phyloP scores from a whole-genome alignment of 345 rosid species.

The Eutrema yunnanense region DNA sequence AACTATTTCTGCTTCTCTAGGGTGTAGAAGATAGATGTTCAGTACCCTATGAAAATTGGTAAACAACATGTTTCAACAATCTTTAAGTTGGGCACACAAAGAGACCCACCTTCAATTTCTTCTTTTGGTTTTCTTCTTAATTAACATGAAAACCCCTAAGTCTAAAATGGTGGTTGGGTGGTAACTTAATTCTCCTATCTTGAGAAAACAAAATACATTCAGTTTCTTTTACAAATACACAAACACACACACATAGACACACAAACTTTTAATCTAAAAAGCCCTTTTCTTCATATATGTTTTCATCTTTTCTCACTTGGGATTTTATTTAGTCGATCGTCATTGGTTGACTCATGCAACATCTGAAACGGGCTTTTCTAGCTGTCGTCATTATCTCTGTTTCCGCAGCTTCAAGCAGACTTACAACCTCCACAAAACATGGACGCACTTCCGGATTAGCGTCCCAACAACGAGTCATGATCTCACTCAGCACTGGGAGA shows the following conservation, averaged over 20 bases:
- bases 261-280: slow-evolving; percentile 24
- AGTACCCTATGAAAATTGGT: too few species aligned
- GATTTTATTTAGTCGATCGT: slow-evolving; percentile 30
- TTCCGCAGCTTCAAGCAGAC: slow-evolving; percentile 39
- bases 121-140: background rate
- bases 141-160: slow-evolving; percentile 4
- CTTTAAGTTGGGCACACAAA: too few species aligned
- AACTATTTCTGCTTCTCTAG: too few species aligned
- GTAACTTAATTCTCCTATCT: slow-evolving; percentile 19
- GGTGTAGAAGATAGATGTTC: too few species aligned
- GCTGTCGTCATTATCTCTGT: slow-evolving; percentile 32
- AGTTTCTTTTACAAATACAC: slow-evolving; percentile 10
- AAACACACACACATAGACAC: slow-evolving; percentile 6
- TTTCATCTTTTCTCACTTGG: background rate
- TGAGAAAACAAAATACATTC: slow-evolving; percentile 18
- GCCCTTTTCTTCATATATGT: background rate
- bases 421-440: slow-evolving; percentile 32
- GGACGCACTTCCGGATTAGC: slow-evolving; percentile 35
- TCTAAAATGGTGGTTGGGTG: slow-evolving; percentile 17
- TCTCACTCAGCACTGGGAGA: slow-evolving; percentile 37
- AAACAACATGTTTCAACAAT: too few species aligned
- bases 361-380: slow-evolving; percentile 47
- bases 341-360: slow-evolving; percentile 41
- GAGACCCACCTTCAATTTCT: background rate
- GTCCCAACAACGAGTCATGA: slow-evolving; percentile 43